Conservation (phyloP, 208 protist genomes). For the Novymonas esmeraldas region DNA sequence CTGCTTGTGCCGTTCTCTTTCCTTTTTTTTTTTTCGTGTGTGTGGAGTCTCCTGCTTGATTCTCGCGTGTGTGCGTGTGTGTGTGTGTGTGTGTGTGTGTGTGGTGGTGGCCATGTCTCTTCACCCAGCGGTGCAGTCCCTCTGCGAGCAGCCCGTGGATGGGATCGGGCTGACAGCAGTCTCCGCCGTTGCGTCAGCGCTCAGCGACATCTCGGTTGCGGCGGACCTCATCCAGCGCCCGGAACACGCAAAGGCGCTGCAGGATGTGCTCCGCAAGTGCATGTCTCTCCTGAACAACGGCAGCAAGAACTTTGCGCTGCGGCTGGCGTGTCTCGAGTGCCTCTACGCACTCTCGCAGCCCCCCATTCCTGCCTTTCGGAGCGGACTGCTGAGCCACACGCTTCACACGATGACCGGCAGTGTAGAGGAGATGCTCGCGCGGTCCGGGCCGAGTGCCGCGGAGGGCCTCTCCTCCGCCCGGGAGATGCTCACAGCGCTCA, state of each 20-base stretch:
- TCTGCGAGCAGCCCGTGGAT: constrained; percentile 58
- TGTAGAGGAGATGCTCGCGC: constrained; percentile 71
- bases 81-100: background rate
- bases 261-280: constrained; percentile 22
- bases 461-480: constrained; percentile 40
- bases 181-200: constrained; percentile 48
- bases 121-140: constrained; percentile 56
- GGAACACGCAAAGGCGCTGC: constrained; percentile 28
- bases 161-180: constrained; percentile 57
- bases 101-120: constrained; percentile 16
- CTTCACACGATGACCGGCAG: constrained; percentile 74
- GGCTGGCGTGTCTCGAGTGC: constrained; percentile 68
- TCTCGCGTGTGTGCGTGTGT: background rate
- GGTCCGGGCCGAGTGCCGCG: constrained; percentile 5
- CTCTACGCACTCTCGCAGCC: constrained; percentile 76
- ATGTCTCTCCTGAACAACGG: constrained; percentile 68
- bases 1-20: background rate
- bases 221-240: constrained; percentile 33
- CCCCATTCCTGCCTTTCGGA: constrained; percentile 57
- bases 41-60: background rate
- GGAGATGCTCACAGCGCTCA: constrained; percentile 79
- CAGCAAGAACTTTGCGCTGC: constrained; percentile 57
- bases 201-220: constrained; percentile 43
- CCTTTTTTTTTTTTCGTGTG: background rate
- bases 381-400: constrained; percentile 54